A percentile compares a stretch with the other conserved stretches of the same genome.
These are phyloP conservation scores for Asterochloris sp. DNA, from an alignment of 139 green algal genomes.

Conservation along the genomic window DNA sequence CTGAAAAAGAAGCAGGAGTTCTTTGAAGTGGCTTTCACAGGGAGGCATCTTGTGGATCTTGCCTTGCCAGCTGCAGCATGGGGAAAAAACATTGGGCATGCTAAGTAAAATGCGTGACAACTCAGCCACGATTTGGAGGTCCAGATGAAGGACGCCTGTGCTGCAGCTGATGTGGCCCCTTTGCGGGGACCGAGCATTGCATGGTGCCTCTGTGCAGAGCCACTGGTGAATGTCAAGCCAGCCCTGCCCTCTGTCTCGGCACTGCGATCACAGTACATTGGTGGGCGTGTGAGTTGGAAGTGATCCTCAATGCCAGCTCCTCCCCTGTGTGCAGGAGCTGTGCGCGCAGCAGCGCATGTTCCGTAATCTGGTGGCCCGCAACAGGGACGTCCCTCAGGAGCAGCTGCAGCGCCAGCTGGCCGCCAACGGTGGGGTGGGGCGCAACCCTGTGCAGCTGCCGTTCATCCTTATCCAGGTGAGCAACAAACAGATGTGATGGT, in stretches of 20 bases:
- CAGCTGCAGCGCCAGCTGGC: background rate
- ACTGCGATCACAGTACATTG: background rate
- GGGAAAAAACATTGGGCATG: too few relatives aligned
- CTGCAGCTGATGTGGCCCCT: too few relatives aligned
- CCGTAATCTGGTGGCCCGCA: constrained; percentile 66
- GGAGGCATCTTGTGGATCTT: background rate
- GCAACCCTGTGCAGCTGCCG: constrained; percentile 67
- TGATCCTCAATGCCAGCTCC: background rate
- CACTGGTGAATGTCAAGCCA: background rate
- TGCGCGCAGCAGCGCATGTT: constrained; percentile 63
- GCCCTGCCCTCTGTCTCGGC: background rate
- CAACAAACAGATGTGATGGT: background rate
- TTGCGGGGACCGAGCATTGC: background rate
- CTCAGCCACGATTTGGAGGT: too few relatives aligned
- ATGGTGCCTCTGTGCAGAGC: background rate
- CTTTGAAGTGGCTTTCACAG: background rate
- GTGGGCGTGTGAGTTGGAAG: background rate
- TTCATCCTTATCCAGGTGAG: constrained; percentile 86
- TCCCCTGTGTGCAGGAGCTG: constrained; percentile 47
- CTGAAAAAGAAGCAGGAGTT: background rate
- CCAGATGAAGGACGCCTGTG: too few relatives aligned
- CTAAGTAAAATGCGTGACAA: too few relatives aligned
- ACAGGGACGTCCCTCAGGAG: constrained; percentile 37
- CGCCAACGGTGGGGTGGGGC: background rate
- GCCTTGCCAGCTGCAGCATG: too few relatives aligned